phyloP scores from a whole-genome alignment of 306 rosid species.

The Adenanthera pavonina region DNA sequence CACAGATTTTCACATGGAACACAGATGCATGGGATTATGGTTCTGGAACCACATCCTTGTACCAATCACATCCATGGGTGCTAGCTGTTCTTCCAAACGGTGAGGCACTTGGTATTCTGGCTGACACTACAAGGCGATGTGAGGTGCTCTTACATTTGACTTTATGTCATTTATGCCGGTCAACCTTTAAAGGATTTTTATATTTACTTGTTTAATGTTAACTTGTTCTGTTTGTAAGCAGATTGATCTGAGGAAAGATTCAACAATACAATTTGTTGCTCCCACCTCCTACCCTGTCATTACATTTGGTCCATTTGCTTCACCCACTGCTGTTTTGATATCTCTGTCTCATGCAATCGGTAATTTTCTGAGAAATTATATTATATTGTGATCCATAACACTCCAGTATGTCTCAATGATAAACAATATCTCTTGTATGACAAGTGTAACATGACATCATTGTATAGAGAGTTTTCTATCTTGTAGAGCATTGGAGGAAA shows the following conservation, averaged over 20 bases:
- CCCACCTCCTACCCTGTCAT: slow-evolving; percentile 81
- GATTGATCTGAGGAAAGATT: slow-evolving; percentile 88
- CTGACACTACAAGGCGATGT: slow-evolving; percentile 88
- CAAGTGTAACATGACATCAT: slow-evolving; percentile 2
- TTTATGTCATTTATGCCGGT: slow-evolving; percentile 34
- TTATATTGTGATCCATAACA: not conserved
- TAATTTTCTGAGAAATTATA: slow-evolving; percentile 52
- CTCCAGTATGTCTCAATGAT: not conserved
- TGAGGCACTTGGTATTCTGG: slow-evolving; percentile 84
- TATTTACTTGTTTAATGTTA: slow-evolving; percentile 34
- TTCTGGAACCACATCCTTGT: slow-evolving; percentile 80
- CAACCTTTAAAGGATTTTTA: slow-evolving; percentile 24
- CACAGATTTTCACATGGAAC: slow-evolving; percentile 85
- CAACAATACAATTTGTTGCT: slow-evolving; percentile 63
- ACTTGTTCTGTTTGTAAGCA: slow-evolving; percentile 48
- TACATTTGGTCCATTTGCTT: slow-evolving; percentile 88
- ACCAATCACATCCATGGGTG: slow-evolving; percentile 99
- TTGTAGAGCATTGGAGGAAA: slow-evolving; percentile 7
- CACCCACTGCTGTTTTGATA: slow-evolving; percentile 71
- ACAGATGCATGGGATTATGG: slow-evolving; percentile 89
- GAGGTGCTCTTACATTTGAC: slow-evolving; percentile 66
- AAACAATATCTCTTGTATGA: slow-evolving; percentile 13
- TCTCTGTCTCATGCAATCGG: slow-evolving; percentile 87
- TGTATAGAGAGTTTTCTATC: slow-evolving; percentile 16
- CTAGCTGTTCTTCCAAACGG: slow-evolving; percentile 91